These are phyloP conservation scores for Logfia minima DNA, from an alignment of 129 eudicot species.

Conservation along the genomic window DNA sequence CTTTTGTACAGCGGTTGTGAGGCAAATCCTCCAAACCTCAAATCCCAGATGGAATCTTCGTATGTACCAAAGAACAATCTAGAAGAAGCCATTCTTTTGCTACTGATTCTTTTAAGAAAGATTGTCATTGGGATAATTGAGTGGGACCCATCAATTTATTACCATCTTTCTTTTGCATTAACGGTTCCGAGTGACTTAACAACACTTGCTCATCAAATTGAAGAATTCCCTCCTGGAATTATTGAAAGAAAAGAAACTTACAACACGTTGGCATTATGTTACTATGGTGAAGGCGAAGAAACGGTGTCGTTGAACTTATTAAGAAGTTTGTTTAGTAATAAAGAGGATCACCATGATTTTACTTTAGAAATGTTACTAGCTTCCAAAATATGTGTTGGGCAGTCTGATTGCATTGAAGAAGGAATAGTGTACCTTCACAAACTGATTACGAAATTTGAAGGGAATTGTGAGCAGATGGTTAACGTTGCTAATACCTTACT, in stretches of 20 bases:
- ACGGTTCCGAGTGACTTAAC: conserved; percentile 53
- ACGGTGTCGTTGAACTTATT: conserved; percentile 18
- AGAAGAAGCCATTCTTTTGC: conserved; percentile 89
- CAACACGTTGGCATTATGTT: conserved; percentile 65
- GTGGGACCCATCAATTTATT: conserved; percentile 81
- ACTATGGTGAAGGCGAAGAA: conserved; percentile 70
- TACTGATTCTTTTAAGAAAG: conserved; percentile 60
- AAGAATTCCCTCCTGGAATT: conserved; percentile 70
- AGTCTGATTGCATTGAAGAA: not conserved
- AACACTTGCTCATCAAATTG: conserved; percentile 59
- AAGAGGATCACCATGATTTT: not conserved
- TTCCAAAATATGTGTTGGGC: not conserved
- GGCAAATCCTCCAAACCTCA: conserved; percentile 82
- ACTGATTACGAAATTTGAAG: not conserved
- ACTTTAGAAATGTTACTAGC: not conserved
- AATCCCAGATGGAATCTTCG: conserved; percentile 71
- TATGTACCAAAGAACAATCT: conserved; percentile 79
- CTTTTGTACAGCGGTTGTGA: conserved; percentile 87
- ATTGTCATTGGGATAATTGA: conserved; percentile 40
- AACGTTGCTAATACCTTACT: conserved; percentile 46
- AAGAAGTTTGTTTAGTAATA: not conserved
- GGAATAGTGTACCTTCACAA: not conserved
- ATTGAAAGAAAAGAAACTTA: conserved; percentile 52
- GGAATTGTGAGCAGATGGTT: conserved; percentile 42
- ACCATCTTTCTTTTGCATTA: conserved; percentile 76